Conservation (phyloP, 805 yeast genomes). For the Millerago galiae region DNA sequence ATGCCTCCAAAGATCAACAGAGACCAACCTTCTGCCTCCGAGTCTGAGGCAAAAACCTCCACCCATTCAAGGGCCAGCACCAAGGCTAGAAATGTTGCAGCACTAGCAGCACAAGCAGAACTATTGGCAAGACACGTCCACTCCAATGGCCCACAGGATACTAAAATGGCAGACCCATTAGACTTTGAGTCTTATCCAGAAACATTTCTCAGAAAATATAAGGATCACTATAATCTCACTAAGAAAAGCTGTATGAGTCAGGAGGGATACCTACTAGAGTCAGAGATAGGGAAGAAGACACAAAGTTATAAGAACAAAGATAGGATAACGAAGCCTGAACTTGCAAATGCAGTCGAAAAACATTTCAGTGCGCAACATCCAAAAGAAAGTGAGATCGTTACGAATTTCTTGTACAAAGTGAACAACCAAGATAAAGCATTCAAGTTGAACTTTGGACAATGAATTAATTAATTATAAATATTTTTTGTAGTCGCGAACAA, state of each 20-base stretch:
- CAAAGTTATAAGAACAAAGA: conserved; percentile 32
- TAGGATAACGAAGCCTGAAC: conserved; percentile 51
- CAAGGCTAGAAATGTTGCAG: conserved; percentile 53
- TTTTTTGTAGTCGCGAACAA: background rate
- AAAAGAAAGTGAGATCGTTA: conserved; percentile 80
- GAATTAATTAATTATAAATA: too few relatives aligned
- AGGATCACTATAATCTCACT: conserved; percentile 48
- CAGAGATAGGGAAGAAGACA: conserved; percentile 71
- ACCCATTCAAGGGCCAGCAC: conserved; percentile 38
- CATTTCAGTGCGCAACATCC: conserved; percentile 59
- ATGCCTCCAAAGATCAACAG: conserved; percentile 24
- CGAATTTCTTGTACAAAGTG: conserved; percentile 83
- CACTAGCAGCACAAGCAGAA: conserved; percentile 66
- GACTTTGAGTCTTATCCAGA: conserved; percentile 65
- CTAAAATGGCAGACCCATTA: conserved; percentile 45
- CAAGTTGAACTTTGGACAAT: conserved; percentile 29
- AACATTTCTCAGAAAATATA: conserved; percentile 62
- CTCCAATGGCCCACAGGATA: conserved; percentile 65
- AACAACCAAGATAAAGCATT: conserved; percentile 54
- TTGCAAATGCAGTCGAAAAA: conserved; percentile 53
- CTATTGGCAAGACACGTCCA: conserved; percentile 61
- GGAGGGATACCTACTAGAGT: conserved; percentile 63
- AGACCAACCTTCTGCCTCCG: conserved; percentile 22
- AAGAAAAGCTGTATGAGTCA: conserved; percentile 57
- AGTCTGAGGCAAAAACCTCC: conserved; percentile 14